Base-by-base conservation (phyloP, 1,139 yeast genomes). In the Geotrichum phurueaensis region DNA sequence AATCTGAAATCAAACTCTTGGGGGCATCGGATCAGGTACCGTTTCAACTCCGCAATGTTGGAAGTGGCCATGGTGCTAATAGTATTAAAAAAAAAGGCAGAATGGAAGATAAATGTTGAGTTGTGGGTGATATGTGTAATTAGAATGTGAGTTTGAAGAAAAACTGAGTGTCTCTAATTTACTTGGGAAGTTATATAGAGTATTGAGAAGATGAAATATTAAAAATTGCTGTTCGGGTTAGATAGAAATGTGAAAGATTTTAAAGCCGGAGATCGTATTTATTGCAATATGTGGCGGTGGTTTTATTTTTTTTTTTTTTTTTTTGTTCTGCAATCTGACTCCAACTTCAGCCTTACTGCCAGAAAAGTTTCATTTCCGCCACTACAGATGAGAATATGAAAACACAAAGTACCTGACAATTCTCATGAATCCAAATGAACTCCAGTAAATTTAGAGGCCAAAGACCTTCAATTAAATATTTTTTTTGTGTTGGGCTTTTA, bases 21-120 rank as follows among this genome's bases (percentile, higher is more conserved):
- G 1, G 77, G 76, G 47, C 69, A 65, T 57, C 65, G 62, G 56
- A 71, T 66, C 58, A 72, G 64, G 54, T 67, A 71, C 57, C 63
- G 61, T 49, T 68, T 66, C 12, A 70, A 65, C 48, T 69, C 65
- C 54, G 47, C 51, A 36, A 58, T 57, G 27, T 53, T 50, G 55
- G 56, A 54, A 15, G 59, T 13, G 15, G 20, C 39, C 55, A 50
- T 51, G 39, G 7, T 53, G 57, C 22, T 6, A 47, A 53, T 20
- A 22, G 53, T 25, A 27, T 15, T 22, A n/a, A n/a, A 43, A 33
- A 53, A 29, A 20, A 5, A 22, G 3, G 18, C 15, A 4, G 15
- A 18, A 27, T 18, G 4, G 20, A 13, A 6, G 20, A n/a, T 51
- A 29, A 51, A n/a, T 50, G 15, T 25, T 50, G 33, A 18, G 52